Percentiles rank a stretch among this genome's conserved stretches.
Conservation (phyloP, 2,329 filamentous ascomycete species). For the Juglanconis juglandina region DNA sequence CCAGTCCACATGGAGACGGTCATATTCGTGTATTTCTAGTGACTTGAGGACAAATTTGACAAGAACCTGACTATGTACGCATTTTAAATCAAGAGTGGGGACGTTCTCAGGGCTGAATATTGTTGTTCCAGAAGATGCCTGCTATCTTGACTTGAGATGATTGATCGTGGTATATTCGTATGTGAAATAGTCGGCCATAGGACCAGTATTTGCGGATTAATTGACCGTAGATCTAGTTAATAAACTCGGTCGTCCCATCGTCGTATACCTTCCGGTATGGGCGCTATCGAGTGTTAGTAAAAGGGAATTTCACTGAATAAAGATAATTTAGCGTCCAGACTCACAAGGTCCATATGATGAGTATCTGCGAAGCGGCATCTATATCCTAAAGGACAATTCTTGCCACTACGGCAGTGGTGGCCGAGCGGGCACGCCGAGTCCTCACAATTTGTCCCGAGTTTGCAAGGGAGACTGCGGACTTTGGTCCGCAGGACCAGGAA, state of each 20-base stretch:
- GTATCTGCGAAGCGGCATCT: slow-evolving; percentile 22
- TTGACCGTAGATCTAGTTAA: no score
- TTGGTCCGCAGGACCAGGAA: slow-evolving; percentile 19
- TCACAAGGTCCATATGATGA: slow-evolving; percentile 24
- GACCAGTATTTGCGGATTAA: no score
- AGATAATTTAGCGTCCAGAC: background rate
- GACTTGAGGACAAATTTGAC: no score
- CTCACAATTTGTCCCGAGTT: slow-evolving; percentile 14
- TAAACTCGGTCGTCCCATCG: background rate
- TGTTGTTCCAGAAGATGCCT: no score
- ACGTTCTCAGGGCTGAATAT: no score
- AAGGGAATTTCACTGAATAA: background rate
- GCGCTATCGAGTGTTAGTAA: background rate
- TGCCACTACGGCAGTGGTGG: slow-evolving; percentile 23
- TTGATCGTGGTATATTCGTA: no score
- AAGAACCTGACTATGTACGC: no score
- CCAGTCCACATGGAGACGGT: no score
- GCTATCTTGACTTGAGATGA: no score
- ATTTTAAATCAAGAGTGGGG: no score
- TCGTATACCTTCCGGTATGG: background rate
- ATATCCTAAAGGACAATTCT: slow-evolving; percentile 19
- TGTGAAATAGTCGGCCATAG: no score
- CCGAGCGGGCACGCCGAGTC: slow-evolving; percentile 21
- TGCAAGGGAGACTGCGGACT: slow-evolving; percentile 20
- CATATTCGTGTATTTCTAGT: no score